Conservation (phyloP, 2,329 filamentous ascomycete genomes). For the Hypoxylon sp. region DNA sequence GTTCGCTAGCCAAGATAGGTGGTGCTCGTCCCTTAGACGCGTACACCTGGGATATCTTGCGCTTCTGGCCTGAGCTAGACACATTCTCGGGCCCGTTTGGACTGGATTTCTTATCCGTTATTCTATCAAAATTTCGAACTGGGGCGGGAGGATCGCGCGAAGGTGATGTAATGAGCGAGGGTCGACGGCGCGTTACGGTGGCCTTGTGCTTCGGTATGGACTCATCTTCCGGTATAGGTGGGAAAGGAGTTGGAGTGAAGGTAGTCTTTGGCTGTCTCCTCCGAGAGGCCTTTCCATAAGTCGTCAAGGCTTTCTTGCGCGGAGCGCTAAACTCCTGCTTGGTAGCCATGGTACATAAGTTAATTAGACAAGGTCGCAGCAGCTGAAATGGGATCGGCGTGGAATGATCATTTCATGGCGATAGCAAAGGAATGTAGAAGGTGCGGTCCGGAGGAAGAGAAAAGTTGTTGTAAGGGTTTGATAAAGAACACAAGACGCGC, state of each 20-base stretch:
- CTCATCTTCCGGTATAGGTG: constrained; percentile 48
- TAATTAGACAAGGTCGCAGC: constrained; percentile 18
- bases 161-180: constrained; percentile 40
- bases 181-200: constrained; percentile 37
- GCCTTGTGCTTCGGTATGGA: constrained; percentile 41
- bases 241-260: constrained; percentile 45
- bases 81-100: constrained; percentile 22
- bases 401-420: constrained; percentile 37
- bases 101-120: constrained; percentile 24
- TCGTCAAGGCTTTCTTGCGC: constrained; percentile 47
- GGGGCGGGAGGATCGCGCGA: constrained; percentile 32
- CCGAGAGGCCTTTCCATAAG: constrained; percentile 47
- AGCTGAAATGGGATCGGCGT: constrained; percentile 11
- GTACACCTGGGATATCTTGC: constrained; percentile 49
- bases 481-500: constrained; percentile 32
- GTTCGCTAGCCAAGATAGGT: constrained; percentile 30
- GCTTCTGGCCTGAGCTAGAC: constrained; percentile 45
- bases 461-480: constrained; percentile 6
- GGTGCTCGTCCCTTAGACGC: constrained; percentile 42
- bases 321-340: constrained; percentile 44
- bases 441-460: background rate
- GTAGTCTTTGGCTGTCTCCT: constrained; percentile 45
- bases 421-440: constrained; percentile 38
- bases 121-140: constrained; percentile 27
- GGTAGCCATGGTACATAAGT: constrained; percentile 43